phyloP scores from a whole-genome alignment of 2,329 filamentous ascomycete genomes.

The Cladosporium sp. region DNA sequence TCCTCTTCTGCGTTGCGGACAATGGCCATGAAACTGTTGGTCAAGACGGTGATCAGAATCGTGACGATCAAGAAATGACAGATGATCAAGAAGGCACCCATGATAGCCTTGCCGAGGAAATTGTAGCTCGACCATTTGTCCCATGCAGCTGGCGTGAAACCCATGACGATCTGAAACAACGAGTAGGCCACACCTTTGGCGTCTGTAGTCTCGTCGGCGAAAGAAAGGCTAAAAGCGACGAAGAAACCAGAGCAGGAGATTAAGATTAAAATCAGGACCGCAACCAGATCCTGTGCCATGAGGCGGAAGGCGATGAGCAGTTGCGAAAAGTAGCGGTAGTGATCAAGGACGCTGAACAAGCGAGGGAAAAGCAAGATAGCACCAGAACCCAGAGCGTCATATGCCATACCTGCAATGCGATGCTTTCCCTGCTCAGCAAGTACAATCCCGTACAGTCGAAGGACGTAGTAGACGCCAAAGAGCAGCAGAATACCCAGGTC shows the following conservation, averaged over 20 bases:
- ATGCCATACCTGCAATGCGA: slow-evolving; percentile 78
- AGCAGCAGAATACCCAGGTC: slow-evolving; percentile 86
- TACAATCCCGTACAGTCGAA: slow-evolving; percentile 84
- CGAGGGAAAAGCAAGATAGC: slow-evolving; percentile 87
- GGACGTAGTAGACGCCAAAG: slow-evolving; percentile 83
- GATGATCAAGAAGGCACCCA: slow-evolving; percentile 85
- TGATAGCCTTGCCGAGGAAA: slow-evolving; percentile 69
- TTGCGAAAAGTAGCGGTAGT: slow-evolving; percentile 95
- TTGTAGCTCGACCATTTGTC: slow-evolving; percentile 83
- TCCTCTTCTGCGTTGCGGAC: slow-evolving; percentile 92
- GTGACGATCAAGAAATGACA: slow-evolving; percentile 94
- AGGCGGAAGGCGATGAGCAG: slow-evolving; percentile 89
- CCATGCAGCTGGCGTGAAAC: slow-evolving; percentile 94
- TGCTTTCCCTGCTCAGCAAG: slow-evolving; percentile 69
- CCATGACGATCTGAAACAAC: slow-evolving; percentile 92
- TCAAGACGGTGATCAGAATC: slow-evolving; percentile 91
- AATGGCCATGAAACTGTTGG: slow-evolving; percentile 94
- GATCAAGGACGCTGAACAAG: slow-evolving; percentile 88
- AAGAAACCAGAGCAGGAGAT: slow-evolving; percentile 94
- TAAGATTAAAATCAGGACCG: slow-evolving; percentile 78
- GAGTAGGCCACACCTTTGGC: slow-evolving; percentile 79
- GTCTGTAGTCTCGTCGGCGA: slow-evolving; percentile 66
- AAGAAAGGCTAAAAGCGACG: slow-evolving; percentile 86
- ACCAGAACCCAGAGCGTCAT: slow-evolving; percentile 90
- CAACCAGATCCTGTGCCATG: slow-evolving; percentile 87